Conservation (phyloP, 1,139 yeast genomes). For the Kurtzmaniella natalensis region DNA sequence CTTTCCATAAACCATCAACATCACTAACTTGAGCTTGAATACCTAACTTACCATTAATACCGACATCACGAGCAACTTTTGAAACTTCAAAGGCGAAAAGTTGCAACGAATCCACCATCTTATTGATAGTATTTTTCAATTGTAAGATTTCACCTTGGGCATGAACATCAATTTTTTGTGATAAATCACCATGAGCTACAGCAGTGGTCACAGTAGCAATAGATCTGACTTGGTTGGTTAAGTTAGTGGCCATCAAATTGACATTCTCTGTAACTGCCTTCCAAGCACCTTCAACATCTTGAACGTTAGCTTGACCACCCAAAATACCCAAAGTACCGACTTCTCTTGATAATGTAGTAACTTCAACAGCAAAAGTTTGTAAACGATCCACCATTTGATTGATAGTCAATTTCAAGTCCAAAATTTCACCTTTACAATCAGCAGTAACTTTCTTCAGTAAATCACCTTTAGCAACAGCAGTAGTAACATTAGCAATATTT, state of each 20-base stretch:
- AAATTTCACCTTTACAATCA: conserved; percentile 83
- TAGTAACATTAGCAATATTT: conserved; percentile 85
- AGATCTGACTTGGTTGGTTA: conserved; percentile 84
- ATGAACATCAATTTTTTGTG: conserved; percentile 83
- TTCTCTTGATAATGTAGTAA: conserved; percentile 79
- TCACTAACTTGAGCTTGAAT: conserved; percentile 89
- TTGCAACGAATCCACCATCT: conserved; percentile 89
- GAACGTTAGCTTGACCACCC: conserved; percentile 90
- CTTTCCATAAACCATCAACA: conserved; percentile 90
- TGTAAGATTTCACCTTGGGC: conserved; percentile 86
- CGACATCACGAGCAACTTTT: conserved; percentile 87
- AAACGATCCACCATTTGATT: conserved; percentile 85
- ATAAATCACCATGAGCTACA: conserved; percentile 85
- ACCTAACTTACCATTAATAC: conserved; percentile 88
- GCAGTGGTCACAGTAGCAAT: conserved; percentile 91
- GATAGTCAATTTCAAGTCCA: conserved; percentile 76
- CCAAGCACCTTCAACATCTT: conserved; percentile 93
- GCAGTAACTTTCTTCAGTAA: conserved; percentile 82
- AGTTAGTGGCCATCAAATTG: conserved; percentile 83
- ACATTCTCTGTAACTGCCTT: conserved; percentile 87
- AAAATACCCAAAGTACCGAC: conserved; percentile 87
- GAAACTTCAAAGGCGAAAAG: conserved; percentile 86
- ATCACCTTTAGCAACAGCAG: conserved; percentile 92
- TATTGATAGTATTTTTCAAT: conserved; percentile 74
- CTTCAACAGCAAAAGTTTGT: conserved; percentile 85